These are phyloP conservation scores for Stemphylium beticola DNA, from an alignment of 2,329 filamentous ascomycete genomes.

Conservation along the genomic window DNA sequence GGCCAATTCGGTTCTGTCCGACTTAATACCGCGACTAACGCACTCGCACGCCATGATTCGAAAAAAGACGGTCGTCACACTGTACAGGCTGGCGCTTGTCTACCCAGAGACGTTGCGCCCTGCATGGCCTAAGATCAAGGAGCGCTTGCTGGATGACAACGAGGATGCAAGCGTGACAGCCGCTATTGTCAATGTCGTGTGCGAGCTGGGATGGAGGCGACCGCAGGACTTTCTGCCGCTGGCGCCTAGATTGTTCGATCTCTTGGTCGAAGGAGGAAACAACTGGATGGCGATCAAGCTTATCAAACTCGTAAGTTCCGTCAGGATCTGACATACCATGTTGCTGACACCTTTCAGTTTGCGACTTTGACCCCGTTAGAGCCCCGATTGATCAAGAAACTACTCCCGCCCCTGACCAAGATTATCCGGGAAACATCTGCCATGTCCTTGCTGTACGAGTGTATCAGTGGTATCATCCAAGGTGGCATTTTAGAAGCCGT, in stretches of 20 bases:
- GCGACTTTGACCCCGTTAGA: constrained; percentile 92
- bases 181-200: constrained; percentile 95
- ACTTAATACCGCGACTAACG: constrained; percentile 82
- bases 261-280: constrained; percentile 89
- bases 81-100: constrained; percentile 92
- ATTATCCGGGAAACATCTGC: constrained; percentile 94
- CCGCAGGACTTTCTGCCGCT: constrained; percentile 93
- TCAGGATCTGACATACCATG: too few relatives aligned
- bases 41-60: constrained; percentile 86
- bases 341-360: constrained; percentile 65
- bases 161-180: constrained; percentile 94
- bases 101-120: constrained; percentile 92
- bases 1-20: constrained; percentile 84
- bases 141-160: constrained; percentile 84
- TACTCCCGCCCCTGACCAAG: constrained; percentile 87
- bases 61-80: constrained; percentile 94
- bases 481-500: constrained; percentile 88
- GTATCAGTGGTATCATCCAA: constrained; percentile 97
- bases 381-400: constrained; percentile 86
- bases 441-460: constrained; percentile 98
- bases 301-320: constrained; percentile 80
- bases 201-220: constrained; percentile 91
- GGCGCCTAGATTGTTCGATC: constrained; percentile 88
- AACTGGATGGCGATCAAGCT: constrained; percentile 99
- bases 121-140: constrained; percentile 97